A percentile compares a stretch with the other conserved stretches of the same genome.
Evolutionary conservation across 2,329 filamentous ascomycete species (phyloP).

Genomic region (Fusarium udum): DNA sequence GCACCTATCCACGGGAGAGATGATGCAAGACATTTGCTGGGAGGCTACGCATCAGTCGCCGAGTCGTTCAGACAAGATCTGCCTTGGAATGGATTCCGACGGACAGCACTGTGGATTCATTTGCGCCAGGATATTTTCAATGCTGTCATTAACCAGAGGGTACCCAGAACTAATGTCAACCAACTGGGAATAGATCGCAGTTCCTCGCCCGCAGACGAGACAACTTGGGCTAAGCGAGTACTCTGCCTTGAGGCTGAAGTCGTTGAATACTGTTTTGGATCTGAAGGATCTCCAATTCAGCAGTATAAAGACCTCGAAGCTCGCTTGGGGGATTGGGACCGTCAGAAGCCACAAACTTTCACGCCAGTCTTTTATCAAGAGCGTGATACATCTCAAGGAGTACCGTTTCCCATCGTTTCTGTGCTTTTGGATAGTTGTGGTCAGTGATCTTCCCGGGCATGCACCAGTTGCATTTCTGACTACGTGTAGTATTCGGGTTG

Average conservation of each 20-base stretch:
- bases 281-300: neutral
- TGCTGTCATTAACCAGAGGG: neutral
- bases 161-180: neutral
- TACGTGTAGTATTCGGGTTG: neutral
- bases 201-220: neutral
- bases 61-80: neutral
- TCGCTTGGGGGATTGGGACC: neutral
- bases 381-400: neutral
- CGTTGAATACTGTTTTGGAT: neutral
- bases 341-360: neutral
- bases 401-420: neutral
- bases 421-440: neutral
- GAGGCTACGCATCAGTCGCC: neutral
- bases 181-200: neutral
- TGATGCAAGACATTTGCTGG: neutral
- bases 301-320: neutral
- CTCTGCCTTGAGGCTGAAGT: neutral
- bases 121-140: neutral
- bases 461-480: neutral
- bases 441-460: neutral
- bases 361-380: neutral
- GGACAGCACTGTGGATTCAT: neutral
- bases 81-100: neutral
- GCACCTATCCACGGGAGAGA: neutral
- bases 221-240: neutral